Conservation (phyloP, 2,329 filamentous ascomycete genomes). For the Pseudocercospora vitis region DNA sequence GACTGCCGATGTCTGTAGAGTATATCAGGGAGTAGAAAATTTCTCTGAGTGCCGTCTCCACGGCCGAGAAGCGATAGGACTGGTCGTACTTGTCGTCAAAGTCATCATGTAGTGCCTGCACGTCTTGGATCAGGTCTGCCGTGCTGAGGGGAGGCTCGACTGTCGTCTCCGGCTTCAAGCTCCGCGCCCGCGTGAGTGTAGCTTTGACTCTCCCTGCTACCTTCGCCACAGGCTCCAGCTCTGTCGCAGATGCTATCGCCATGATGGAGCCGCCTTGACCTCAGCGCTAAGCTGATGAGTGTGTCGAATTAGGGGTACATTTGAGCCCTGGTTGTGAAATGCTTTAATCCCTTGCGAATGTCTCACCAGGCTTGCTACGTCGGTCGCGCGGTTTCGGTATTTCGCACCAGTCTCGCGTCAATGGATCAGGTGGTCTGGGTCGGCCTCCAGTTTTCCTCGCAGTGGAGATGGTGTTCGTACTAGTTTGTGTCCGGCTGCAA, state of each 20-base stretch:
- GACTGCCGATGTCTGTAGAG: conserved; percentile 71
- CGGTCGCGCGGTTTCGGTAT: too few species aligned
- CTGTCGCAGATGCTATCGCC: conserved; percentile 31
- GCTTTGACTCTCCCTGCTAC: conserved; percentile 37
- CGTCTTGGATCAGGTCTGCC: conserved; percentile 39
- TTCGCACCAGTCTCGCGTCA: too few species aligned
- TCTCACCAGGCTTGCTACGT: too few species aligned
- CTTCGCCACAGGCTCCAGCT: conserved; percentile 32
- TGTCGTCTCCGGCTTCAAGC: conserved; percentile 42
- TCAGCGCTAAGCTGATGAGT: neutral
- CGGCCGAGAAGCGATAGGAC: conserved; percentile 54
- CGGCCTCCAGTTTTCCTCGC: too few species aligned
- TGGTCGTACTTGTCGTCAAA: conserved; percentile 32
- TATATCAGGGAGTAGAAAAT: conserved; percentile 62
- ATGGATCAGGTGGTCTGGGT: too few species aligned
- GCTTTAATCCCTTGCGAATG: too few species aligned
- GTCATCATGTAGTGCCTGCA: conserved; percentile 32
- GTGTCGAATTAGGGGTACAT: too few species aligned
- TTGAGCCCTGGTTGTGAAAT: too few species aligned
- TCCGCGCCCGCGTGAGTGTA: conserved; percentile 44
- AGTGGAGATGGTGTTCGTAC: too few species aligned
- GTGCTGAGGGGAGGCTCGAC: conserved; percentile 49
- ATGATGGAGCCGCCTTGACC: conserved; percentile 18
- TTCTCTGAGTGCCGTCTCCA: conserved; percentile 81
- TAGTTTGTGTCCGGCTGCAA: too few species aligned